phyloP scores from a whole-genome alignment of 176 grass and related monocot genomes.

The Hyparrhenia diplandra region DNA sequence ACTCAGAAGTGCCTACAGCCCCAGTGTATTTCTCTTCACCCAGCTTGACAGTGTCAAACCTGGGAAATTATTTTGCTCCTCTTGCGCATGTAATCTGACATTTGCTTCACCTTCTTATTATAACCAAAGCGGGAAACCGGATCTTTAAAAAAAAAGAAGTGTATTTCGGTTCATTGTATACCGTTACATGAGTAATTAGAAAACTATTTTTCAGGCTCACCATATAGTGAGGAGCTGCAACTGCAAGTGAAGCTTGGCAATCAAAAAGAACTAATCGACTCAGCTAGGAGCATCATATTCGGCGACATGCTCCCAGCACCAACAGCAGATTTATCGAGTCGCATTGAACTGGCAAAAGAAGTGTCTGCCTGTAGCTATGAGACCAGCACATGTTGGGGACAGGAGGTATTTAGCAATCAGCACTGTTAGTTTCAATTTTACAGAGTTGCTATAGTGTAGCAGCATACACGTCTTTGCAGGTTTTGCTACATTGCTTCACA shows the following conservation, averaged over 20 bases:
- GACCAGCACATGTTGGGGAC: slow-evolving; percentile 15
- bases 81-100: too few species aligned
- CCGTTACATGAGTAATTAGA: not conserved
- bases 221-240: slow-evolving; percentile 14
- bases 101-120: too few species aligned
- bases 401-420: slow-evolving; percentile 10
- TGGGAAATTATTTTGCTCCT: too few species aligned
- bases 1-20: not conserved
- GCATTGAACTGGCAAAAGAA: slow-evolving; percentile 18
- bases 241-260: slow-evolving; percentile 16
- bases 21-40: too few species aligned
- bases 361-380: slow-evolving; percentile 27
- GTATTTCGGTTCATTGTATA: not conserved
- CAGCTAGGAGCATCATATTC: not conserved
- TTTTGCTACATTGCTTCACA: not conserved
- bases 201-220: slow-evolving; percentile 7
- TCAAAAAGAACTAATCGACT: slow-evolving; percentile 14
- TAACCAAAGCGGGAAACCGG: too few species aligned
- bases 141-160: too few species aligned
- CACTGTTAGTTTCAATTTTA: not conserved
- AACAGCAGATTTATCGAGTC: not conserved
- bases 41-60: too few species aligned
- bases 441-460: not conserved
- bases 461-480: not conserved
- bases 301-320: not conserved